Evolutionary conservation across 2,329 filamentous ascomycete genomes (phyloP).

Genomic region (Knufia petricola): DNA sequence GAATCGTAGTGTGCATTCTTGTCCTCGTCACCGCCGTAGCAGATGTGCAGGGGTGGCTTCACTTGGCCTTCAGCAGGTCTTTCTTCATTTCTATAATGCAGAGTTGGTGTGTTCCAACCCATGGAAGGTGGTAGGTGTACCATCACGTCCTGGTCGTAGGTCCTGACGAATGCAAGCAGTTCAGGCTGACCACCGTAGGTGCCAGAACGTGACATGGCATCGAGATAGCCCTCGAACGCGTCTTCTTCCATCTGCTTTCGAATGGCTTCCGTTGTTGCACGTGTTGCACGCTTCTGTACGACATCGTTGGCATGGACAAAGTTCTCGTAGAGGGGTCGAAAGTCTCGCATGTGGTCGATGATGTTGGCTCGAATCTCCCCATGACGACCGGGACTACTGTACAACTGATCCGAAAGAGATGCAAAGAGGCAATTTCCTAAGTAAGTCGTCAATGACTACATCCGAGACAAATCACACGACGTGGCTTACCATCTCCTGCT

Average conservation of each 20-base stretch:
- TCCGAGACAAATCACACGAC: background rate
- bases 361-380: slow-evolving; percentile 49
- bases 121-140: slow-evolving; percentile 21
- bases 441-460: slow-evolving; percentile 3
- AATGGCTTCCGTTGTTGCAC: slow-evolving; percentile 35
- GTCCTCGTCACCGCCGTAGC: slow-evolving; percentile 24
- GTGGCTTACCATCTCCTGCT: slow-evolving; percentile 21
- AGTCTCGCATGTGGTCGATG: slow-evolving; percentile 52
- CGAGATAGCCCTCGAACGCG: slow-evolving; percentile 50
- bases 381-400: slow-evolving; percentile 50
- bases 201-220: slow-evolving; percentile 50
- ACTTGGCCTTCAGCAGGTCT: slow-evolving; percentile 8
- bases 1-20: slow-evolving; percentile 23
- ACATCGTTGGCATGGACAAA: slow-evolving; percentile 53
- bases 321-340: slow-evolving; percentile 53
- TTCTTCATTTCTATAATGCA: slow-evolving; percentile 19
- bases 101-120: slow-evolving; percentile 16
- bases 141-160: slow-evolving; percentile 50
- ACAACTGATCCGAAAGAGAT: slow-evolving; percentile 58
- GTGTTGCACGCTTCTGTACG: slow-evolving; percentile 22
- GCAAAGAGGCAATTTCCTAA: slow-evolving; percentile 62
- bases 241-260: slow-evolving; percentile 46
- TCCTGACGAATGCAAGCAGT: slow-evolving; percentile 55
- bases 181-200: slow-evolving; percentile 60
- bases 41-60: slow-evolving; percentile 20